Conservation (phyloP, 1,139 yeast genomes). For the Candida mesenterica region DNA sequence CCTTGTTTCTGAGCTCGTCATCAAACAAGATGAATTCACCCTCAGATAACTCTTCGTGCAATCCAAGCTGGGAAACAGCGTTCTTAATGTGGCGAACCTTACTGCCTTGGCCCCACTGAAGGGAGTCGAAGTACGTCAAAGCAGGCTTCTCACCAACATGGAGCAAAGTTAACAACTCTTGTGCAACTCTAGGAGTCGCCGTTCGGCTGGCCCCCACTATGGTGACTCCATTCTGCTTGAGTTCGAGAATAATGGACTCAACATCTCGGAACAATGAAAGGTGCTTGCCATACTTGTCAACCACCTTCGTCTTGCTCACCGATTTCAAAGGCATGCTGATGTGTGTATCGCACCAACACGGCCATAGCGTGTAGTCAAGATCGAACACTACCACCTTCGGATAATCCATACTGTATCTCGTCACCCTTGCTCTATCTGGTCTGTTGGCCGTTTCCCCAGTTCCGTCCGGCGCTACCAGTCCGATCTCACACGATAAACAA, state of each 20-base stretch:
- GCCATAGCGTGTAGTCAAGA: slow-evolving; percentile 78
- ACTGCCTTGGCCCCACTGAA: slow-evolving; percentile 70
- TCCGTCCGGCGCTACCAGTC: neutral
- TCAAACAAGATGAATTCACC: slow-evolving; percentile 63
- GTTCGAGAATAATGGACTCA: slow-evolving; percentile 48
- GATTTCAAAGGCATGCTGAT: slow-evolving; percentile 51
- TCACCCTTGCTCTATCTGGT: neutral
- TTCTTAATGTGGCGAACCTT: slow-evolving; percentile 57
- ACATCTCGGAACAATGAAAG: slow-evolving; percentile 62
- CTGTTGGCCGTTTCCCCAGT: neutral
- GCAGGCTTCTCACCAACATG: slow-evolving; percentile 50
- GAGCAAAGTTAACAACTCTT: slow-evolving; percentile 48
- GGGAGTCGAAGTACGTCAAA: slow-evolving; percentile 45
- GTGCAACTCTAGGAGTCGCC: slow-evolving; percentile 61
- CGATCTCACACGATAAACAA: too few relatives aligned
- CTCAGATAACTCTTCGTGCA: slow-evolving; percentile 39
- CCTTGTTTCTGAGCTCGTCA: slow-evolving; percentile 66
- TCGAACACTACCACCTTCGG: slow-evolving; percentile 72
- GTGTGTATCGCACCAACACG: slow-evolving; percentile 67
- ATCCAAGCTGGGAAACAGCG: slow-evolving; percentile 40
- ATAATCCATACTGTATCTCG: too few relatives aligned
- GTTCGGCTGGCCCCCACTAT: slow-evolving; percentile 71
- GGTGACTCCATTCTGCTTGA: slow-evolving; percentile 39
- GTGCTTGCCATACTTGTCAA: slow-evolving; percentile 49
- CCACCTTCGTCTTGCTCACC: slow-evolving; percentile 21